A percentile compares a stretch with the other conserved stretches of the same genome.
These are phyloP conservation scores for Mycena crocata DNA, from an alignment of 768 basidiomycete genomes.

Conservation along the genomic window DNA sequence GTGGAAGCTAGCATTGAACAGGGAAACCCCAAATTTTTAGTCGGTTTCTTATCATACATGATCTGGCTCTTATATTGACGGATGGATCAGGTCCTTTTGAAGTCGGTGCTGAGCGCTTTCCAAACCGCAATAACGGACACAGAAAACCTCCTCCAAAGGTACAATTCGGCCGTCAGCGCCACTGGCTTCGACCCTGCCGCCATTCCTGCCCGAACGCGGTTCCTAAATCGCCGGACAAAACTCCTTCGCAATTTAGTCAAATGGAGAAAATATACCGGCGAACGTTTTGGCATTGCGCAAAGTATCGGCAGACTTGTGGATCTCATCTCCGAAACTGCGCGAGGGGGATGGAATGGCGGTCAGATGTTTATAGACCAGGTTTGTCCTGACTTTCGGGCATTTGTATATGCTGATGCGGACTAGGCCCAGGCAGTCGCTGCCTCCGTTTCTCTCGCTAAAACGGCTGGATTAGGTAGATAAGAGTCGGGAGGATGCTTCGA, in stretches of 20 bases:
- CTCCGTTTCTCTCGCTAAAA: slow-evolving; percentile 3
- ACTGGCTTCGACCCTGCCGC: slow-evolving; percentile 80
- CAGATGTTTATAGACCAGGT: slow-evolving; percentile 29
- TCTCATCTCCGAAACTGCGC: slow-evolving; percentile 72
- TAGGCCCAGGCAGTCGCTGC: slow-evolving; percentile 12
- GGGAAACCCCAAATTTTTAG: slow-evolving; percentile 74
- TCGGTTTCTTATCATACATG: slow-evolving; percentile 42
- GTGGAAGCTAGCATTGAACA: slow-evolving; percentile 79
- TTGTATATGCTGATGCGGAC: slow-evolving; percentile 33
- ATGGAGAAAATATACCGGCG: slow-evolving; percentile 82
- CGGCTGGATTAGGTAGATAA: slow-evolving; percentile 16
- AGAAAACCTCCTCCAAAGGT: slow-evolving; percentile 62
- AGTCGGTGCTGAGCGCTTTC: slow-evolving; percentile 64
- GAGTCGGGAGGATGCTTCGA: no score
- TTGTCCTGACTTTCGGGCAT: slow-evolving; percentile 33
- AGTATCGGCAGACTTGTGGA: slow-evolving; percentile 69
- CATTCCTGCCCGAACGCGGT: slow-evolving; percentile 76
- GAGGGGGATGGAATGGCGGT: slow-evolving; percentile 89
- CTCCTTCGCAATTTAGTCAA: slow-evolving; percentile 77
- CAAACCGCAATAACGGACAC: slow-evolving; percentile 65
- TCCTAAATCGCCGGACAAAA: slow-evolving; percentile 75
- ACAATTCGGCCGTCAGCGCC: slow-evolving; percentile 45
- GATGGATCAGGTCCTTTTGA: slow-evolving; percentile 63
- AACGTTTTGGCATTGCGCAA: slow-evolving; percentile 65
- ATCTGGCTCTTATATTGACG: not conserved